phyloP scores from a whole-genome alignment of 2,329 filamentous ascomycete genomes.

The Cordyceps farinosa region DNA sequence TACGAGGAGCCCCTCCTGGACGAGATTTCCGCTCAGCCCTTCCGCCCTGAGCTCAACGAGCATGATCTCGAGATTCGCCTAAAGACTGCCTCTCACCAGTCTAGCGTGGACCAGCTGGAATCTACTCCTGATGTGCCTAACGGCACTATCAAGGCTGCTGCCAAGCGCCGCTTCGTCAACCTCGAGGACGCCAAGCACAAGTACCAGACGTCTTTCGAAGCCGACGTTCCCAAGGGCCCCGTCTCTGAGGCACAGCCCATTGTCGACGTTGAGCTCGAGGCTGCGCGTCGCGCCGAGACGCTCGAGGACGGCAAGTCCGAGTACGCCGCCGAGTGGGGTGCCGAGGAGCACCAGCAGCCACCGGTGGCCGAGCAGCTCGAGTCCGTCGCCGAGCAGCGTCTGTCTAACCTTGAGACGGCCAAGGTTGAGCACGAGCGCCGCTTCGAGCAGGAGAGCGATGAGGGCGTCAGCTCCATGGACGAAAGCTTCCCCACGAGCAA shows the following conservation, averaged over 20 bases:
- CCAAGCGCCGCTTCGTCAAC: slow-evolving; percentile 10
- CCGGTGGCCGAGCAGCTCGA: slow-evolving; percentile 10
- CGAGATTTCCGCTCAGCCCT: neutral
- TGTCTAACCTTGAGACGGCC: slow-evolving; percentile 10
- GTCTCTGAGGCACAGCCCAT: neutral
- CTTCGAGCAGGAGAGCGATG: slow-evolving; percentile 26
- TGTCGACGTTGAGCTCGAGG: slow-evolving; percentile 8
- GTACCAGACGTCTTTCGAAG: slow-evolving; percentile 14
- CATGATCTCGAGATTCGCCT: slow-evolving; percentile 8
- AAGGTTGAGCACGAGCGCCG: slow-evolving; percentile 19
- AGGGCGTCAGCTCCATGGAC: slow-evolving; percentile 38
- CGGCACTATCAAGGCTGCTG: slow-evolving; percentile 9
- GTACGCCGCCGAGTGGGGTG: slow-evolving; percentile 15
- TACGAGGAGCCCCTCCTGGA: slow-evolving; percentile 27
- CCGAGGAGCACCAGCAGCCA: slow-evolving; percentile 11
- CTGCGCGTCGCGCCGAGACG: slow-evolving; percentile 10
- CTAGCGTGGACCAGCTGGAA: neutral
- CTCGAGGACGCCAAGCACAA: slow-evolving; percentile 16
- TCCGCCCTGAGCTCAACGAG: neutral
- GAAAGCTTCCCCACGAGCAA: slow-evolving; percentile 36
- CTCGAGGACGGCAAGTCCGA: slow-evolving; percentile 10
- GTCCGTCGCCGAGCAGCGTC: neutral
- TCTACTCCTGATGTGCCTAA: neutral
- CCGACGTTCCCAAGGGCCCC: neutral
- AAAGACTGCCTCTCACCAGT: slow-evolving; percentile 12